Evolutionary conservation across 148 eudicot genomes (phyloP), one percentile per base, ranked within the genome.

Genomic region (Cornus kousa): DNA sequence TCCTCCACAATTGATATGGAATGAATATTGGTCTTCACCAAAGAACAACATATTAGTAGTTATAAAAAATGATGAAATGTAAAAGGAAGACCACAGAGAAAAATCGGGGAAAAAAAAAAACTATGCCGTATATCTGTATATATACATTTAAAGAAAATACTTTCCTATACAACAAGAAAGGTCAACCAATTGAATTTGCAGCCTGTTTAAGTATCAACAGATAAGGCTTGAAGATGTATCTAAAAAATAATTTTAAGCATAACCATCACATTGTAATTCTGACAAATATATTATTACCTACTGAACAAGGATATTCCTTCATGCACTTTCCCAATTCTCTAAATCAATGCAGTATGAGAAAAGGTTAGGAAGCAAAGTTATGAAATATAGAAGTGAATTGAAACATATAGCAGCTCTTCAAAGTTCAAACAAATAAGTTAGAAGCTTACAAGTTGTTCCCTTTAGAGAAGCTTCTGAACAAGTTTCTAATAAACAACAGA

Each of bases 1-100:
- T 69, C 96, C 93, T 10, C 93, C 96, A 76, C 96, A 90, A 75
- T 92, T 92, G 57, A 92, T 83, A 77, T 92, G 79, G 39, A 92
- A 57, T 13, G 89, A 77, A 65, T 87, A 92, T 53, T 66, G 73
- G 70, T 81, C 96, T 90, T 72, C 87, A 67, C 32, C 55, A 53
- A 53, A 24, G 78, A 74, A 43, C 8, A 78, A 7, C 32, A 81
- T 31, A 32, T 6, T 40, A 71, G 2, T 31, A 43, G 48, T 9
- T 6, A 43, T 9, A 43, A 22, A 11, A 64, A 9, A 33, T 17
- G 31, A 55, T 55, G 22, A 73, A 33, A 22, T 1, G 39, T 70
- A 23, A 43, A 43, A 4, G 33, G 80, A 43, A 43, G 48, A 43
- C 48, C 48, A 4, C 8, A 9, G 48, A 43, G 9, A 43, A 43